Base-by-base conservation (phyloP, 2,329 filamentous ascomycete genomes). In the Aspergillus neoniger region DNA sequence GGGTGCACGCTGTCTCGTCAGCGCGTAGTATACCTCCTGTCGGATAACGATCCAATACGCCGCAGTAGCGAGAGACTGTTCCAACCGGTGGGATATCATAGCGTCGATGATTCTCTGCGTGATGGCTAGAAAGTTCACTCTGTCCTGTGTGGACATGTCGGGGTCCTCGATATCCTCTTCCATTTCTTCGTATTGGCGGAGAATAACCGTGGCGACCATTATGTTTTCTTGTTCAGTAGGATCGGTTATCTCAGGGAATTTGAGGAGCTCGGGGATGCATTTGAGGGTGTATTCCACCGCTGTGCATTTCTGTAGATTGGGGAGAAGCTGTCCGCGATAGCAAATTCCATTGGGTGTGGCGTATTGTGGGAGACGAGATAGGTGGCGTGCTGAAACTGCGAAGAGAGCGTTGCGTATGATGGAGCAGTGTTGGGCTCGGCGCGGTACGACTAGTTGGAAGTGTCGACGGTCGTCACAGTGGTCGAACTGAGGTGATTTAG, bases 111-210 rank as follows among this genome's bases (percentile, higher is more conserved):
- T 68, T 1, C 62, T 63, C n/a, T 69, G 66, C 1, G 65, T 69
- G 38, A 69, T 67, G 4, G 64, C 64, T 41, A 69, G 19, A 12
- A 69, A 67, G 17, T 67, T 69, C 8, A 68, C 66, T 28, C 58
- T 60, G 1, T 58, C 50, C 12, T 64, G 53, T 1, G 41, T 21
- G 19, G 58, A 51, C n/a, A 44, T 57, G 8, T 67, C 58, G 15
- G 64, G 63, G 30, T 72, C 68, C 64, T 36, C 32, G 12, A 71
- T 69, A 23, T 70, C 69, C 32, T 70, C 67, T 49, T 70, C 69
- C 58, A 69, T 68, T 28, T 70, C 67, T 43, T 70, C 67, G 36
- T 69, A 70, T 44, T 70, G 69, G 3, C 67, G 64, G 12, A 70
- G 32, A 6, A 70, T 70, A 1, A 70, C 66, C 1, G 67, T 65